These are phyloP conservation scores for Collybiopsis luxurians DNA, from an alignment of 768 basidiomycete species.

Conservation along the genomic window DNA sequence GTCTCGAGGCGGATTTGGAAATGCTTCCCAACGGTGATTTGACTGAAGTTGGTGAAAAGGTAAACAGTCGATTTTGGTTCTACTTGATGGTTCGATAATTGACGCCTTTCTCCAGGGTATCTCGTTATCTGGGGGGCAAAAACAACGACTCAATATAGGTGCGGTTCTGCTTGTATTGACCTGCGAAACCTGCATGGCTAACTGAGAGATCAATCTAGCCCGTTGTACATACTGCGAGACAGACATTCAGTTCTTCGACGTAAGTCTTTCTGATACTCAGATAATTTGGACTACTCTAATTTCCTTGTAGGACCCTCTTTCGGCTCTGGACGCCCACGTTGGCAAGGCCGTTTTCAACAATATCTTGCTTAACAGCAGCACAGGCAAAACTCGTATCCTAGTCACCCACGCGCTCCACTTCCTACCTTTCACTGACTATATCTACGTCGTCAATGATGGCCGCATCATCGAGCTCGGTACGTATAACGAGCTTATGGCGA, in stretches of 20 bases:
- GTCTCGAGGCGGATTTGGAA: slow-evolving; percentile 76
- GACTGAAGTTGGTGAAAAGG: slow-evolving; percentile 82
- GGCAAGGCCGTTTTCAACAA: slow-evolving; percentile 86
- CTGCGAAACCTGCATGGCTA: too few relatives aligned
- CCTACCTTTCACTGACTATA: slow-evolving; percentile 83
- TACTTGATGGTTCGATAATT: neutral
- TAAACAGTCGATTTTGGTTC: neutral
- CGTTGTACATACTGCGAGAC: slow-evolving; percentile 87
- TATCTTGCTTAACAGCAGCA: slow-evolving; percentile 61
- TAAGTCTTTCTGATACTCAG: slow-evolving; percentile 20
- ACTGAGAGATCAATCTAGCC: too few relatives aligned
- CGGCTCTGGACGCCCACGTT: slow-evolving; percentile 92
- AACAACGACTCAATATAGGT: slow-evolving; percentile 84
- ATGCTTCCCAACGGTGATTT: slow-evolving; percentile 75
- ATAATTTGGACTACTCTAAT: neutral
- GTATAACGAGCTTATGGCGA: slow-evolving; percentile 65
- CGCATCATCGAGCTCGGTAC: slow-evolving; percentile 78
- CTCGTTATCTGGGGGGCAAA: slow-evolving; percentile 79
- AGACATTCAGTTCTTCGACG: slow-evolving; percentile 86
- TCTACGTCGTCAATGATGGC: slow-evolving; percentile 77
- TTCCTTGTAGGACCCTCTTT: slow-evolving; percentile 64
- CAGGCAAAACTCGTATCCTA: slow-evolving; percentile 78
- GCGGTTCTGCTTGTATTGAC: too few relatives aligned
- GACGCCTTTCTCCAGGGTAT: slow-evolving; percentile 53
- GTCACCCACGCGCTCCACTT: slow-evolving; percentile 93